Conservation (phyloP, 2,329 filamentous ascomycete species). For the Penicillium sp. region DNA sequence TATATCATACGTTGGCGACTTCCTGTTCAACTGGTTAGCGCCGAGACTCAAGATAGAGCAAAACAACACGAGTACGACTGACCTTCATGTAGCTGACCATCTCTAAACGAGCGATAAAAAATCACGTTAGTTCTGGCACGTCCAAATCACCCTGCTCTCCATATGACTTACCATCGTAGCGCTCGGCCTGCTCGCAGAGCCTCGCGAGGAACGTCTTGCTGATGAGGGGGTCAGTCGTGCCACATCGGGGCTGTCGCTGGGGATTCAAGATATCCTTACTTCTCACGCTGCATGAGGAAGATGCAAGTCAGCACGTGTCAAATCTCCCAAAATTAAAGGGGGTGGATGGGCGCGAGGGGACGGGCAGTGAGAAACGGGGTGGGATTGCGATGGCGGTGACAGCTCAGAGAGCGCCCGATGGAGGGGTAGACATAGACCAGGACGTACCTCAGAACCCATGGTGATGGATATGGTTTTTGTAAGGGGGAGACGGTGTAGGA, state of each 20-base stretch:
- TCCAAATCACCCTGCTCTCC: not conserved
- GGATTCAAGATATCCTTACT: conserved; percentile 54
- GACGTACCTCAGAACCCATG: conserved; percentile 67
- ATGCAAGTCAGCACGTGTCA: conserved; percentile 40
- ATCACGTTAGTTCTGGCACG: conserved; percentile 27
- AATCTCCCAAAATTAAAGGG: conserved; percentile 37
- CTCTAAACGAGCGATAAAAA: conserved; percentile 55
- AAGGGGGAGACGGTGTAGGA: conserved; percentile 11
- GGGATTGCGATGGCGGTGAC: conserved; percentile 33
- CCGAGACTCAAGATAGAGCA: conserved; percentile 25
- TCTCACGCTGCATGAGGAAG: conserved; percentile 64
- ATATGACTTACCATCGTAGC: conserved; percentile 79
- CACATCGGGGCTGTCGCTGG: conserved; percentile 11
- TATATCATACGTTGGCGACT: conserved; percentile 78
- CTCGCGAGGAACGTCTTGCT: conserved; percentile 99
- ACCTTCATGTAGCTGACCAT: conserved; percentile 99
- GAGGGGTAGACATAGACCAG: conserved; percentile 40
- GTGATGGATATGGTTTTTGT: conserved; percentile 35
- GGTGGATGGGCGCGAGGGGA: conserved; percentile 15
- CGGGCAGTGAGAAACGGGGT: conserved; percentile 22
- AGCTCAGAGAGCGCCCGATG: conserved; percentile 38
- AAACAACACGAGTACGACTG: conserved; percentile 37
- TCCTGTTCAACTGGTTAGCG: conserved; percentile 60
- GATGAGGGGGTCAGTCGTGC: conserved; percentile 46
- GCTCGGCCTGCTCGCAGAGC: conserved; percentile 99